Percentiles rank a stretch among this genome's conserved stretches.
These are phyloP conservation scores for Lichtheimia hyalospora DNA, from an alignment of 371 early-diverging fungal species.

Conservation along the genomic window DNA sequence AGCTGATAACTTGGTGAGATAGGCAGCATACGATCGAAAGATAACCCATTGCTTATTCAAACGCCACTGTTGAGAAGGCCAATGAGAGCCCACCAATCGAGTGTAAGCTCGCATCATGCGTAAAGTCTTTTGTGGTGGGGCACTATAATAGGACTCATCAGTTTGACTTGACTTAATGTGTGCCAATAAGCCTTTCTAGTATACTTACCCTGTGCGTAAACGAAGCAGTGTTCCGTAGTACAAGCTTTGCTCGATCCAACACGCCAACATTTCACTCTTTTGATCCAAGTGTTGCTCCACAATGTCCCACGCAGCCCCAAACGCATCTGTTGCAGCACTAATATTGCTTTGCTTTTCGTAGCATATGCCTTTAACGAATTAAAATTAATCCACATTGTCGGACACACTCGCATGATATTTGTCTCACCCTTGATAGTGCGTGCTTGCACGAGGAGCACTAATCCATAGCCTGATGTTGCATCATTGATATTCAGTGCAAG, in stretches of 20 bases:
- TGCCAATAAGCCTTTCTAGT: too few species aligned
- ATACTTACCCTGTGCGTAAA: constrained; percentile 48
- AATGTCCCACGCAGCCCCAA: constrained; percentile 48
- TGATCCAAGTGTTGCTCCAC: constrained; percentile 46
- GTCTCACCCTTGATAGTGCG: constrained; percentile 50
- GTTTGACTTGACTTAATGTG: not conserved
- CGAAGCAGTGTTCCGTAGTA: constrained; percentile 61
- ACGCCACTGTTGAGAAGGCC: constrained; percentile 44
- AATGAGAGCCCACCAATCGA: constrained; percentile 24
- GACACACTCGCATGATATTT: not conserved
- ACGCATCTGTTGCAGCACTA: constrained; percentile 47
- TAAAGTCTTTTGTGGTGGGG: constrained; percentile 21
- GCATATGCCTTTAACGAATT: constrained; percentile 31
- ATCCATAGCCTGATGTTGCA: constrained; percentile 52
- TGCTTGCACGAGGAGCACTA: constrained; percentile 53
- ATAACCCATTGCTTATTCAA: constrained; percentile 47
- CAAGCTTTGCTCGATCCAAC: constrained; percentile 71
- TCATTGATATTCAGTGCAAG: constrained; percentile 33
- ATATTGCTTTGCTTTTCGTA: constrained; percentile 49
- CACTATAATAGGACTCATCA: not conserved
- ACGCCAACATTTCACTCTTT: constrained; percentile 49
- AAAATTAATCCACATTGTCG: too few species aligned
- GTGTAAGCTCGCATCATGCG: constrained; percentile 34
- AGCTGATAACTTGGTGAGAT: constrained; percentile 18
- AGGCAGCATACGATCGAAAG: constrained; percentile 43